phyloP scores from a whole-genome alignment of 2,329 filamentous ascomycete species.

The Cytospora paraplurivora region DNA sequence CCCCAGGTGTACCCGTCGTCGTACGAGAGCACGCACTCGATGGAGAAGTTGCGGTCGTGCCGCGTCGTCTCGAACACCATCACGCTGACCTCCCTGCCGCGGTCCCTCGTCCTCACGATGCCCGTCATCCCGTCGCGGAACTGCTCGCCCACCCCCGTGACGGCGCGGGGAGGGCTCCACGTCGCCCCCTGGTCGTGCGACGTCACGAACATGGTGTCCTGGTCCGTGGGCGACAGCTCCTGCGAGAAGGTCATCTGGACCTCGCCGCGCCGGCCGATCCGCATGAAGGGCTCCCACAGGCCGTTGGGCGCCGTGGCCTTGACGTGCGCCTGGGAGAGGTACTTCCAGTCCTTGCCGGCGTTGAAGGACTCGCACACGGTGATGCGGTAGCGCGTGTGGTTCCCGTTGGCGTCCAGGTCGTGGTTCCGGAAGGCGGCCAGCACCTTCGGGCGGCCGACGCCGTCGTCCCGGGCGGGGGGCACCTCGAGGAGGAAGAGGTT shows the following conservation, averaged over 20 bases:
- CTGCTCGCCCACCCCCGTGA: slow-evolving; percentile 41
- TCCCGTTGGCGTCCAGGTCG: slow-evolving; percentile 15
- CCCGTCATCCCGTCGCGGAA: slow-evolving; percentile 50
- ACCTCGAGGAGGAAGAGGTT: slow-evolving; percentile 50
- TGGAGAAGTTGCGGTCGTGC: slow-evolving; percentile 41
- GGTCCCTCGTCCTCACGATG: slow-evolving; percentile 40
- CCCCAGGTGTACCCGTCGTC: slow-evolving; percentile 47
- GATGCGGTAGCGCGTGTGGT: slow-evolving; percentile 44
- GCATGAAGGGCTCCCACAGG: slow-evolving; percentile 55
- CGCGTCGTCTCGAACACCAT: slow-evolving; percentile 51
- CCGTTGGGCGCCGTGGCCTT: slow-evolving; percentile 38
- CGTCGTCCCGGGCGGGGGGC: slow-evolving; percentile 33
- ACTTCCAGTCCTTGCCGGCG: slow-evolving; percentile 46
- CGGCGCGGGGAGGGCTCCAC: slow-evolving; percentile 44
- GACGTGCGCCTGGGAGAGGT: slow-evolving; percentile 47
- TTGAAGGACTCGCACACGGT: slow-evolving; percentile 51
- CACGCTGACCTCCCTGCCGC: slow-evolving; percentile 42
- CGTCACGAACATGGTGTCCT: slow-evolving; percentile 51
- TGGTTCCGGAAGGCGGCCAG: slow-evolving; percentile 52
- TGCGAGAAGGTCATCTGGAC: slow-evolving; percentile 50
- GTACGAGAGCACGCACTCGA: slow-evolving; percentile 49
- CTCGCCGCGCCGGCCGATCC: slow-evolving; percentile 34
- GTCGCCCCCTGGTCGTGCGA: slow-evolving; percentile 46
- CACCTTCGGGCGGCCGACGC: slow-evolving; percentile 34
- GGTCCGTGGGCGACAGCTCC: slow-evolving; percentile 48